Evolutionary conservation across 805 yeast genomes (phyloP).

Genomic region (Diddensiella caesifluorescens): DNA sequence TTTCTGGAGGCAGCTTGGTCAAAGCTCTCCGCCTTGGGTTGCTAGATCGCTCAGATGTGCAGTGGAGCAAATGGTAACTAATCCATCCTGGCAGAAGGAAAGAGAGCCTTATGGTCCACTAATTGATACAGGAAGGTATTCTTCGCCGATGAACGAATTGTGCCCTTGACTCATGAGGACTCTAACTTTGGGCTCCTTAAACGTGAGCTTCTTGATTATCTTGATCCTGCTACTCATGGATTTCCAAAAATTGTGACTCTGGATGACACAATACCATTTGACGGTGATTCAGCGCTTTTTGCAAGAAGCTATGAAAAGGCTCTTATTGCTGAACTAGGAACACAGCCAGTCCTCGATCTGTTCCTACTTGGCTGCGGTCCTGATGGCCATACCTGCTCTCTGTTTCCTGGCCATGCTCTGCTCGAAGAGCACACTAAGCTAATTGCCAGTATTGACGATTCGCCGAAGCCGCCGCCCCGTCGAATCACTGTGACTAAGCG

Average conservation of each 20-base stretch:
- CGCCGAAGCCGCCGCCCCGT: constrained; percentile 93
- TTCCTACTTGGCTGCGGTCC: constrained; percentile 88
- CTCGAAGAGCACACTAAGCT: constrained; percentile 47
- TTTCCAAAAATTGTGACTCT: constrained; percentile 63
- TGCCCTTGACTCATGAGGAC: constrained; percentile 74
- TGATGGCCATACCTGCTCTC: constrained; percentile 91
- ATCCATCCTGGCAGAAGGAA: background rate
- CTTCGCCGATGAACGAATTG: constrained; percentile 89
- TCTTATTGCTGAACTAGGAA: constrained; percentile 45
- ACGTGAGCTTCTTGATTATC: constrained; percentile 48
- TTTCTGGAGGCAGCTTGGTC: constrained; percentile 89
- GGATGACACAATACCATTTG: constrained; percentile 54
- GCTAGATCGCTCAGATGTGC: constrained; percentile 44
- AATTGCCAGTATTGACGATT: constrained; percentile 66
- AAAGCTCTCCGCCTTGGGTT: constrained; percentile 62
- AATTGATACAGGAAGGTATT: constrained; percentile 63
- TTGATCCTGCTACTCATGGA: constrained; percentile 32
- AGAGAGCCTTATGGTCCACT: constrained; percentile 7
- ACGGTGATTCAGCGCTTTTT: constrained; percentile 48
- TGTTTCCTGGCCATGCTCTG: constrained; percentile 79
- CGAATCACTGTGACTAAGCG: constrained; percentile 87
- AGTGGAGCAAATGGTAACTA: constrained; percentile 33
- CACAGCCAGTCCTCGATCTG: constrained; percentile 45
- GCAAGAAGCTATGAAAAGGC: constrained; percentile 58
- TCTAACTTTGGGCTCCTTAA: constrained; percentile 82